Evolutionary conservation across 2,329 filamentous ascomycete genomes (phyloP), one percentile per base, ranked within the genome.

Genomic region (Fusarium equiseti): DNA sequence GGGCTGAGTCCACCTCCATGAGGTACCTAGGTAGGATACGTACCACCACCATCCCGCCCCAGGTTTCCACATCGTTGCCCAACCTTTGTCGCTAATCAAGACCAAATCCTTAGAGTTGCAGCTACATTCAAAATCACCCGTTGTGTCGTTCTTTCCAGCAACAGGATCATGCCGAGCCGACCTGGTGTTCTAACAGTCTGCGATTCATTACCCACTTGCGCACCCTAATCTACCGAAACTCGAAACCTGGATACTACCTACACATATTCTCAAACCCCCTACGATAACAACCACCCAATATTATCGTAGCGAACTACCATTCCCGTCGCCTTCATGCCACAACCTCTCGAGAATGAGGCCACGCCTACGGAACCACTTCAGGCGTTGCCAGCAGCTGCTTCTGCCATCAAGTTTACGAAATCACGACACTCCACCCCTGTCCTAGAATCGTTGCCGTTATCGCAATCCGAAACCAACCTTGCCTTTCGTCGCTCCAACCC

Each of bases 361-460:
- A 82, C 88, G 78, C 86, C 88, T 75, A 84, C 88, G 82, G 88
- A 91, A 81, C 89, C 90, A 79, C 87, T 91, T 81, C 89, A 90
- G 80, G 88, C 90, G 76, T 87, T 92, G 80, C 90, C 92, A 76
- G 83, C 89, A 77, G 90, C 90, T 72, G 86, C 89, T 73, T 88
- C 90, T 67, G 78, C 84, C 70, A 75, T 87, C 77, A 89, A 84
- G 75, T 76, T 89, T 63, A 86, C 89, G 70, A 92, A 90, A 82
- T 83, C 85, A 71, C 88, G 90, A 57, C 86, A 89, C 72, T 84
- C 88, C 38, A 82, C 86, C 66, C 84, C 88, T 48, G 81, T 86
- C 63, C 78, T 85, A 73, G 80, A 84, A 66, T 81, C 82, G 22
- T 77, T 84, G 38, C 79, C 83, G 40, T 77, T 85, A 57, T 83